Percentiles rank a stretch among this genome's conserved stretches.
These are phyloP conservation scores for Chlorella sp. DNA, from an alignment of 139 green algal genomes.

Conservation along the genomic window DNA sequence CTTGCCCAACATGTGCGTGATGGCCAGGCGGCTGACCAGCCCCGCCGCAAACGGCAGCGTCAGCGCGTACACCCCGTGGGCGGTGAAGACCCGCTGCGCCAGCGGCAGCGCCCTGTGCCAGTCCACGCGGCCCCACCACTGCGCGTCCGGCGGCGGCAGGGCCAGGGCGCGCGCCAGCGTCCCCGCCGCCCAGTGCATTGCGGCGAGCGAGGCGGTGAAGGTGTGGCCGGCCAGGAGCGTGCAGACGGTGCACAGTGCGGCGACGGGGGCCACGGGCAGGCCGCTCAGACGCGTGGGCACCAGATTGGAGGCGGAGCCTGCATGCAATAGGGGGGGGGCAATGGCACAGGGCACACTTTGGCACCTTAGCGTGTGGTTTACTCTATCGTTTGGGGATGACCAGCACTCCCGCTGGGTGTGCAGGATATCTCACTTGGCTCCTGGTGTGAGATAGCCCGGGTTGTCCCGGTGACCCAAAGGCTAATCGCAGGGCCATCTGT, in stretches of 20 bases:
- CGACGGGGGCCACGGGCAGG: background rate
- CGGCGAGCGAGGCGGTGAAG: background rate
- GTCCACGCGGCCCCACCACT: background rate
- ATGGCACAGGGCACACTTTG: background rate
- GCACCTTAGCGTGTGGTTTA: no score
- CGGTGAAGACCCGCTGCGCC: background rate
- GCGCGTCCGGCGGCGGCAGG: background rate
- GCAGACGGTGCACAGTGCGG: constrained; percentile 1
- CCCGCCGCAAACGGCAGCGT: background rate
- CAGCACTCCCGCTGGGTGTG: no score
- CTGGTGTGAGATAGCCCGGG: no score
- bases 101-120: background rate
- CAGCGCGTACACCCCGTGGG: background rate
- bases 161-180: background rate
- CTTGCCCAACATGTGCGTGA: background rate
- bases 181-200: background rate
- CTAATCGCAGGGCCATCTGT: no score
- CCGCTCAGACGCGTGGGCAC: background rate
- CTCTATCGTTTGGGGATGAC: no score
- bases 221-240: background rate
- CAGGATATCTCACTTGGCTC: no score
- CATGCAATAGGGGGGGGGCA: background rate
- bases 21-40: background rate
- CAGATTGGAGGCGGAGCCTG: constrained; percentile 3
- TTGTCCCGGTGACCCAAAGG: no score